phyloP scores from a whole-genome alignment of 148 eudicot species.

The Talinum fruticosum region DNA sequence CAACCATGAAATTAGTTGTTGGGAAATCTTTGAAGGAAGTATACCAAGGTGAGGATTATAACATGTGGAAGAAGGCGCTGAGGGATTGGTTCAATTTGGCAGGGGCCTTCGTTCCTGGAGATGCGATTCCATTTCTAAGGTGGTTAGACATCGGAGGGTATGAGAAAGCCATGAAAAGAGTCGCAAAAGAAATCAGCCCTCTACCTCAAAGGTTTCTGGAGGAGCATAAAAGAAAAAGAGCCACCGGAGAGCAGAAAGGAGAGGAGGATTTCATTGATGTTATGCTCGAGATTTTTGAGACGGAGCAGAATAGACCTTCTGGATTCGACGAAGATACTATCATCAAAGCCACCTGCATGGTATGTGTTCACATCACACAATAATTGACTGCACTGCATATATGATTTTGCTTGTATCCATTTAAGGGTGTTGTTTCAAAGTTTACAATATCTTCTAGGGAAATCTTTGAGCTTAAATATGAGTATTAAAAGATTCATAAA shows the following conservation, averaged over 20 bases:
- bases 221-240: conserved; percentile 20
- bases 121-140: conserved; percentile 27
- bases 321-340: conserved; percentile 16
- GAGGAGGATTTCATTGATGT: conserved; percentile 31
- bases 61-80: conserved; percentile 12
- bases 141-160: conserved; percentile 39
- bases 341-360: conserved; percentile 32
- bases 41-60: conserved; percentile 13
- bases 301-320: neutral
- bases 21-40: conserved; percentile 33
- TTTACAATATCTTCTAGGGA: no score
- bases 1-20: conserved; percentile 26
- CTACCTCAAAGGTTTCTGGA: conserved; percentile 26
- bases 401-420: no score
- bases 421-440: no score
- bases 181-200: conserved; percentile 21
- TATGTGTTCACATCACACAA: conserved; percentile 8
- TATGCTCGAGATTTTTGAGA: conserved; percentile 23
- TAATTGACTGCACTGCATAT: no score
- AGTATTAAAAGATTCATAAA: no score
- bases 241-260: neutral
- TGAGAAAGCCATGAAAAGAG: conserved; percentile 29
- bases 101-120: conserved; percentile 23
- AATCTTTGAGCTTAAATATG: no score
- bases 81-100: conserved; percentile 27